phyloP scores from a whole-genome alignment of 768 basidiomycete genomes.

The Lepiota brunneoincarnata region DNA sequence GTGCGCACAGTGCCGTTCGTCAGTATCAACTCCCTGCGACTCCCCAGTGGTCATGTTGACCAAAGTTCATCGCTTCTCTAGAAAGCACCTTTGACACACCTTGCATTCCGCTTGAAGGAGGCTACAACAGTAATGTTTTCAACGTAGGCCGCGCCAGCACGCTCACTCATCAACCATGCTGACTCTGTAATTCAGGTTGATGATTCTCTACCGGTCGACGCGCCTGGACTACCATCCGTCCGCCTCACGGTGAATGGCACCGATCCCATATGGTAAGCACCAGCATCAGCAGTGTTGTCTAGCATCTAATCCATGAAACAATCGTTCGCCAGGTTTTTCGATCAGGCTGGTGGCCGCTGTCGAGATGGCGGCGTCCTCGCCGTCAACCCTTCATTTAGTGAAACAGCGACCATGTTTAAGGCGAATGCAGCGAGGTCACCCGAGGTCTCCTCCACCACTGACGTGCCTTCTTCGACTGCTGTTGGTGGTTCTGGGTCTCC shows the following conservation, averaged over 20 bases:
- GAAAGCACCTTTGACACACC: slow-evolving; percentile 37
- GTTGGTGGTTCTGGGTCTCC: neutral
- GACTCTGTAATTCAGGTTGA: neutral
- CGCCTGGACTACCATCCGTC: slow-evolving; percentile 30
- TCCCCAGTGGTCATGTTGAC: neutral
- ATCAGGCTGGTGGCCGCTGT: slow-evolving; percentile 37
- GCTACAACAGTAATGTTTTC: slow-evolving; percentile 31
- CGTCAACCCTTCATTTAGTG: slow-evolving; percentile 30
- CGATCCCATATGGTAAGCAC: slow-evolving; percentile 30
- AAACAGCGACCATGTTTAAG: slow-evolving; percentile 32
- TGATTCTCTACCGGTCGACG: slow-evolving; percentile 26
- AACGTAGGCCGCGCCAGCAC: slow-evolving; percentile 20
- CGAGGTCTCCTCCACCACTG: slow-evolving; percentile 16
- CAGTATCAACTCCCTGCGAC: slow-evolving; percentile 16
- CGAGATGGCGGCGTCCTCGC: slow-evolving; percentile 35
- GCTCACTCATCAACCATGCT: neutral
- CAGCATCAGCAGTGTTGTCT: neutral
- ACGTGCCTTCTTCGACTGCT: slow-evolving; percentile 9
- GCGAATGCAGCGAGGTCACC: slow-evolving; percentile 32
- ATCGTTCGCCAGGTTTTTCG: slow-evolving; percentile 39
- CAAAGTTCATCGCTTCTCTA: slow-evolving; percentile 8
- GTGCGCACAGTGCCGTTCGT: slow-evolving; percentile 38
- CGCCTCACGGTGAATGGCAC: slow-evolving; percentile 30
- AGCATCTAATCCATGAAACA: neutral
- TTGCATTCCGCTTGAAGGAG: slow-evolving; percentile 29